phyloP scores from a whole-genome alignment of 371 early-diverging fungal species.

The Umbelopsis sp. region DNA sequence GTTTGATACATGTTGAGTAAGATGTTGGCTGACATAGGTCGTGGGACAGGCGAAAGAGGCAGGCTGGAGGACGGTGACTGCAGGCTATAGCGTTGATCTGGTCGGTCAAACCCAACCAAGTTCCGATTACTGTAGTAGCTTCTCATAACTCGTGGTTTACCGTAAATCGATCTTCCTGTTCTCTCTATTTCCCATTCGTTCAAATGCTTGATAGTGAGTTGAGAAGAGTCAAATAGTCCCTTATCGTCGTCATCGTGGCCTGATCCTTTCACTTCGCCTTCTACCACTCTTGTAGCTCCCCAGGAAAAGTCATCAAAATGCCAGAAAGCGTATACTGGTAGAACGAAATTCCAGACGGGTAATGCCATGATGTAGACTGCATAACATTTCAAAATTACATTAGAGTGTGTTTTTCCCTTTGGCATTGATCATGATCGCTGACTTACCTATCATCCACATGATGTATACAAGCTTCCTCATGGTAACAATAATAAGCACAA shows the following conservation, averaged over 20 bases:
- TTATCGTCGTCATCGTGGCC: conserved; percentile 66
- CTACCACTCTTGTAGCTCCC: conserved; percentile 85
- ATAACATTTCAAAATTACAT: neutral
- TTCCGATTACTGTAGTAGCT: conserved; percentile 8
- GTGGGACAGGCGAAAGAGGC: neutral
- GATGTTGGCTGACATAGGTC: neutral
- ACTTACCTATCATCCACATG: conserved; percentile 60
- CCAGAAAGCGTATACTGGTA: conserved; percentile 96
- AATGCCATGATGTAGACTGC: conserved; percentile 69
- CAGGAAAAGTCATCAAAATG: conserved; percentile 97
- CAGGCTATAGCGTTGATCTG: neutral
- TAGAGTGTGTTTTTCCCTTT: neutral
- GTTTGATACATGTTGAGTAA: neutral
- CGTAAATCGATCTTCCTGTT: conserved; percentile 37
- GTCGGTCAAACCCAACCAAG: neutral
- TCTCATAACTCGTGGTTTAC: neutral
- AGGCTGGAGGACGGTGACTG: neutral
- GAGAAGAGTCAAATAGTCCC: conserved; percentile 67
- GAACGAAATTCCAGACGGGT: conserved; percentile 94
- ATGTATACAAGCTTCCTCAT: conserved; percentile 70
- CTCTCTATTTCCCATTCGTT: conserved; percentile 77
- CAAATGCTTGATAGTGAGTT: conserved; percentile 64
- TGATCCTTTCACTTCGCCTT: conserved; percentile 69
- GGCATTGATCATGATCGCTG: neutral
- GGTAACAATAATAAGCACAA: conserved; percentile 77